Evolutionary conservation across 75 land plant species (phyloP).

Genomic region (Pinus tabuliformis): DNA sequence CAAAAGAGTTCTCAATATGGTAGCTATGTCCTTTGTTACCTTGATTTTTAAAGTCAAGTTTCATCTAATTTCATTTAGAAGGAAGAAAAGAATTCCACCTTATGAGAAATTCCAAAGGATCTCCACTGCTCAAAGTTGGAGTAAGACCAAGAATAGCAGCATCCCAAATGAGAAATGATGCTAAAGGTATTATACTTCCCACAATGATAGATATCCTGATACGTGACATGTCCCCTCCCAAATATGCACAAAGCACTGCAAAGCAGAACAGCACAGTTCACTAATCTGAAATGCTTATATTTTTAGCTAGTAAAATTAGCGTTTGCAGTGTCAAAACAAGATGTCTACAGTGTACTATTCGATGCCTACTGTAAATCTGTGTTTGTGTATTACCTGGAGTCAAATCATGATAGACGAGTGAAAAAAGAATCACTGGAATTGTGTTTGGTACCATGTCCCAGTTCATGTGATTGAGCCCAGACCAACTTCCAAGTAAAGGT

Average conservation of each 20-base stretch:
- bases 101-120: constrained; percentile 35
- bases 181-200: constrained; percentile 73
- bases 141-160: constrained; percentile 53
- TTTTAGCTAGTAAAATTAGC: background rate
- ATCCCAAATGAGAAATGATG: constrained; percentile 68
- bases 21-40: background rate
- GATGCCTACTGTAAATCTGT: background rate
- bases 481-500: constrained; percentile 46
- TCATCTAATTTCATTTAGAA: background rate
- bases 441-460: constrained; percentile 65
- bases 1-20: background rate
- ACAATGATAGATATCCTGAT: constrained; percentile 58
- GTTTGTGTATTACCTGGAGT: constrained; percentile 47
- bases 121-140: constrained; percentile 21
- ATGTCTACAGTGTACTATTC: background rate
- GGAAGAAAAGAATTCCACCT: constrained; percentile 11
- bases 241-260: constrained; percentile 73
- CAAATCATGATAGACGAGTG: constrained; percentile 87
- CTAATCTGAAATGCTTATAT: background rate
- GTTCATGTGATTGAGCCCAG: constrained; percentile 36
- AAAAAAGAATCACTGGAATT: constrained; percentile 73
- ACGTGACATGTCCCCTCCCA: constrained; percentile 62
- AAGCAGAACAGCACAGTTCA: background rate
- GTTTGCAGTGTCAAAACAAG: background rate
- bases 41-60: background rate